A percentile compares a stretch with the other conserved stretches of the same genome.
Evolutionary conservation across 169 alveolate genomes (phyloP).

Genomic region (Plasmodium fragile): DNA sequence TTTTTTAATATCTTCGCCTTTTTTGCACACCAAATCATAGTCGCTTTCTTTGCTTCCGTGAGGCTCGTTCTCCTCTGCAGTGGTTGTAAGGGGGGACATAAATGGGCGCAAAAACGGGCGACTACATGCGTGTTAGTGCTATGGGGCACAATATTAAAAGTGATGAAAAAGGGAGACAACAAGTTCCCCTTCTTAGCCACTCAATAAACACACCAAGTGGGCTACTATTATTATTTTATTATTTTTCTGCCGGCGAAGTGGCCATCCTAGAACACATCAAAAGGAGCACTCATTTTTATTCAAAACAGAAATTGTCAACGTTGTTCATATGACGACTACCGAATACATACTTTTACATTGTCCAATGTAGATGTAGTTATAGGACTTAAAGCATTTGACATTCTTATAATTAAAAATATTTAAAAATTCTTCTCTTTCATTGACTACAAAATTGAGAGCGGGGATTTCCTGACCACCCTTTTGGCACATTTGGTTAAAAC

Average conservation of each 20-base stretch:
- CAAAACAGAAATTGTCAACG: neutral
- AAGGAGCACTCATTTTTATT: neutral
- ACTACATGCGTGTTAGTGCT: neutral
- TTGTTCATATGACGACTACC: neutral
- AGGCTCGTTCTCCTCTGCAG: constrained; percentile 12
- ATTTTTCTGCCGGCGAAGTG: neutral
- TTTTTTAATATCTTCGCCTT: constrained; percentile 40
- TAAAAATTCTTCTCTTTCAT: constrained; percentile 65
- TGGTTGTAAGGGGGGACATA: neutral
- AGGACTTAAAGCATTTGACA: constrained; percentile 36
- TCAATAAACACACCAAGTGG: neutral
- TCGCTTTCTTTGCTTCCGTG: neutral
- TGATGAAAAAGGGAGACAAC: neutral
- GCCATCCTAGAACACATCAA: neutral
- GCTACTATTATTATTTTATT: neutral
- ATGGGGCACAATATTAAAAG: neutral
- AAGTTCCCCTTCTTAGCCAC: neutral
- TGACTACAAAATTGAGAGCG: constrained; percentile 23
- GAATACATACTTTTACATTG: constrained; percentile 52
- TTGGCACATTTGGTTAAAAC: constrained; percentile 11
- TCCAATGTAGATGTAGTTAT: constrained; percentile 60
- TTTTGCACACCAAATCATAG: neutral
- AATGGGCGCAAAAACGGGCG: neutral
- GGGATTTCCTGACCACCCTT: constrained; percentile 1
- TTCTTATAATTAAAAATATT: constrained; percentile 62